Evolutionary conservation across 805 yeast species (phyloP).

Genomic region (Candida pini): DNA sequence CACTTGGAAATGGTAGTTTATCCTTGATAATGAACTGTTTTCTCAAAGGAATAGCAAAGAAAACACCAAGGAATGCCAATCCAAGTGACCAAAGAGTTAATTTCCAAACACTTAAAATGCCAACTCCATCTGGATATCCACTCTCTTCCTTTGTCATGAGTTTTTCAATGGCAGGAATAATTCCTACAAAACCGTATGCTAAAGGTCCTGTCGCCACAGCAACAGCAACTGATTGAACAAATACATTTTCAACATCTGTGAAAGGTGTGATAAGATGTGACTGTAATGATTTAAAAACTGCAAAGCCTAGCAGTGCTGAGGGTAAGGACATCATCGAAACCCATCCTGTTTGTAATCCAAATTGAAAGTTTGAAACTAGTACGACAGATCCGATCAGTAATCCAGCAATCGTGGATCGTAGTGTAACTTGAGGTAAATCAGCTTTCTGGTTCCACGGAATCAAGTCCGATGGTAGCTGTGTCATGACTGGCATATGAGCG

Average conservation of each 20-base stretch:
- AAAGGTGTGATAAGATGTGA: slow-evolving; percentile 36
- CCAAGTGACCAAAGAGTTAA: slow-evolving; percentile 80
- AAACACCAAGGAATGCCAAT: slow-evolving; percentile 89
- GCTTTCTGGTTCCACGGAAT: slow-evolving; percentile 45
- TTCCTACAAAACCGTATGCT: slow-evolving; percentile 93
- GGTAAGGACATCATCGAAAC: slow-evolving; percentile 99
- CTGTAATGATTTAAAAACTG: slow-evolving; percentile 62
- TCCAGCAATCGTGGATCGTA: slow-evolving; percentile 72
- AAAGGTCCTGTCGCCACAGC: slow-evolving; percentile 98
- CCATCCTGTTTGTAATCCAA: slow-evolving; percentile 98
- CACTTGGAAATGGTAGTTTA: slow-evolving; percentile 88
- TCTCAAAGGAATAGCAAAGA: slow-evolving; percentile 86
- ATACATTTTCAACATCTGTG: slow-evolving; percentile 92
- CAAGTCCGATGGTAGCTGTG: slow-evolving; percentile 13
- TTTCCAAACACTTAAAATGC: slow-evolving; percentile 37
- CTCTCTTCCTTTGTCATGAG: slow-evolving; percentile 74
- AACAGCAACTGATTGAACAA: slow-evolving; percentile 86
- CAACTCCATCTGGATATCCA: slow-evolving; percentile 43
- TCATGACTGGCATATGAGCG: slow-evolving; percentile 11
- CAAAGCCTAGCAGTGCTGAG: slow-evolving; percentile 81
- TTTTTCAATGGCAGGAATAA: slow-evolving; percentile 92
- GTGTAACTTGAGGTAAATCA: slow-evolving; percentile 57
- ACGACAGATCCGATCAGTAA: slow-evolving; percentile 82
- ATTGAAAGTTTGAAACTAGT: slow-evolving; percentile 85
- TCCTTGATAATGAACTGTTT: slow-evolving; percentile 83